Conservation (phyloP, 768 basidiomycete species). For the Naematelia aurantialba region DNA sequence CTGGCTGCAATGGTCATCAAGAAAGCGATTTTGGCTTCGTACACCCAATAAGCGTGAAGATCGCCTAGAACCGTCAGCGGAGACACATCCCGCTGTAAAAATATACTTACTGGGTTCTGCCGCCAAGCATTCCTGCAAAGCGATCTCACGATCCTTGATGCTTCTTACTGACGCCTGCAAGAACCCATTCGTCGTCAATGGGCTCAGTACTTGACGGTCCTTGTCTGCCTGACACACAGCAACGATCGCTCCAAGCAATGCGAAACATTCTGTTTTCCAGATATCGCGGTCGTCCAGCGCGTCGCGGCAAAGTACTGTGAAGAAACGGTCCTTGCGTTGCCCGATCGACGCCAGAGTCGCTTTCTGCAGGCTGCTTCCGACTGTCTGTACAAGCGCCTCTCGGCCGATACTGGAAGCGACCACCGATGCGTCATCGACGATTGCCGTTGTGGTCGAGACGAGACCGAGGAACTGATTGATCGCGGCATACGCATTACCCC, state of each 20-base stretch:
- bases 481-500: constrained; percentile 91
- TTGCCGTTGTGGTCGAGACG: constrained; percentile 44
- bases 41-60: constrained; percentile 85
- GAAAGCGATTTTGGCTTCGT: constrained; percentile 89
- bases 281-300: constrained; percentile 92
- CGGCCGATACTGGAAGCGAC: constrained; percentile 48
- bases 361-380: constrained; percentile 51
- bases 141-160: constrained; percentile 74
- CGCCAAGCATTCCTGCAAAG: constrained; percentile 70
- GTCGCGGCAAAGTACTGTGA: constrained; percentile 74
- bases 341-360: constrained; percentile 68
- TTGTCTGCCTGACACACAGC: constrained; percentile 68
- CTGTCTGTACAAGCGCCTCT: constrained; percentile 42
- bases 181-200: constrained; percentile 68
- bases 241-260: constrained; percentile 76
- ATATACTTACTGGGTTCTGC: constrained; percentile 75
- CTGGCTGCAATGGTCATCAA: constrained; percentile 80
- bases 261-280: constrained; percentile 94
- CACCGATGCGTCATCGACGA: constrained; percentile 21
- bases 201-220: constrained; percentile 60
- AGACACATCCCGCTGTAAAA: background rate
- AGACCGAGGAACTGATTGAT: constrained; percentile 86
- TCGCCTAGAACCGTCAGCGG: constrained; percentile 59
- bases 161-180: constrained; percentile 75
- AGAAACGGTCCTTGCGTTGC: constrained; percentile 65